These are phyloP conservation scores for Saccharomycopsis hybrid DNA, from an alignment of 1,139 yeast genomes.

Conservation along the genomic window DNA sequence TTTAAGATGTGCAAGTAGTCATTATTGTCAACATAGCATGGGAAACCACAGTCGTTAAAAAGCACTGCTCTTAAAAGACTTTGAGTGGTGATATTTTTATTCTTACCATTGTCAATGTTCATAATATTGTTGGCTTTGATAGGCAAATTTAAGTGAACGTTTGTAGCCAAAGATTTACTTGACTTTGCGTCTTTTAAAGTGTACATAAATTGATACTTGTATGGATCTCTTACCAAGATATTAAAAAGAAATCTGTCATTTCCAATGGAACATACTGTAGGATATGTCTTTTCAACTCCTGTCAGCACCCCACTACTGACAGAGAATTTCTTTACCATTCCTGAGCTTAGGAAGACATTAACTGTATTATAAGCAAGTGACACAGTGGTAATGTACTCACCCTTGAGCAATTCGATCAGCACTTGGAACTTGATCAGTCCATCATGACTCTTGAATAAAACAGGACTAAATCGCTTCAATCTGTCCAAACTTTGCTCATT, in stretches of 20 bases:
- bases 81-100: not conserved
- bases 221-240: constrained; percentile 21
- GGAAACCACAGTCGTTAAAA: constrained; percentile 11
- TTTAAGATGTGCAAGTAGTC: constrained; percentile 13
- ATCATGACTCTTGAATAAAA: constrained; percentile 28
- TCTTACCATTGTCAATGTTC: constrained; percentile 1
- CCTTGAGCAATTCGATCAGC: constrained; percentile 25
- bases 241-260: constrained; percentile 29
- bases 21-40: constrained; percentile 15
- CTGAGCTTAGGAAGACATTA: constrained; percentile 29
- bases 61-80: constrained; percentile 16
- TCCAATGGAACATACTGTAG: constrained; percentile 30
- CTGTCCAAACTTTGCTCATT: constrained; percentile 13
- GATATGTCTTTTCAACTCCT: constrained; percentile 30
- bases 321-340: constrained; percentile 29
- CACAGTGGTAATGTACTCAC: constrained; percentile 29
- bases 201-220: constrained; percentile 6
- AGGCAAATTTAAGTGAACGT: constrained; percentile 3
- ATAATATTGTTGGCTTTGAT: not conserved
- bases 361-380: constrained; percentile 24
- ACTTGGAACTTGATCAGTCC: constrained; percentile 21
- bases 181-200: constrained; percentile 1
- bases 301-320: constrained; percentile 28
- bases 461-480: constrained; percentile 21
- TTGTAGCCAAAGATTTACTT: not conserved